Conservation (phyloP, 345 rosid genomes). For the Corchorus capsularis region DNA sequence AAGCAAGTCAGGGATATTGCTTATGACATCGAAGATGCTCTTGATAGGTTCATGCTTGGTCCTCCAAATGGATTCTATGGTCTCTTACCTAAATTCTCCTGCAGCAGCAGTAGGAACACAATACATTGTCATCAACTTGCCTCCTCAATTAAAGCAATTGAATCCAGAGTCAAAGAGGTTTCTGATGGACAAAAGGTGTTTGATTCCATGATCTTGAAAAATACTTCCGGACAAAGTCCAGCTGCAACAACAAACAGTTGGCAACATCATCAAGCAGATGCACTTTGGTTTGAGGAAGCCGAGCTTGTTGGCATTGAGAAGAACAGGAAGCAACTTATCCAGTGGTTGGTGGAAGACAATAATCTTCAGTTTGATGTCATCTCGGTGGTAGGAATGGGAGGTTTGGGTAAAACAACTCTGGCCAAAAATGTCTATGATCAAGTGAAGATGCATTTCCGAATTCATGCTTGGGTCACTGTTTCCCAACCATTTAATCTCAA, state of each 20-base stretch:
- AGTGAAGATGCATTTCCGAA: conserved; percentile 19
- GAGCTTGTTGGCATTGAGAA: background rate
- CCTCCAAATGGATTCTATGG: background rate
- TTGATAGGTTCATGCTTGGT: background rate
- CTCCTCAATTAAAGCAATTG: too few species aligned
- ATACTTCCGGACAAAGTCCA: too few species aligned
- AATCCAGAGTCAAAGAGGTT: background rate
- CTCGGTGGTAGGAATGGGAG: conserved; percentile 33
- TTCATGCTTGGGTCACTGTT: conserved; percentile 15
- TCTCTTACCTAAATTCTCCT: too few species aligned
- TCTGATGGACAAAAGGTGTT: background rate
- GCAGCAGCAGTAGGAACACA: too few species aligned
- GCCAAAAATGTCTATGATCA: conserved; percentile 3
- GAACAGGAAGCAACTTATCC: background rate
- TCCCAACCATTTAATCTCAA: background rate
- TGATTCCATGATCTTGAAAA: too few species aligned
- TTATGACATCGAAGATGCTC: background rate
- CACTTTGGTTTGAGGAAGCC: background rate
- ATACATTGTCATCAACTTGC: background rate
- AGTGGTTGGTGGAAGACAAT: conserved; percentile 10
- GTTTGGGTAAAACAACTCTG: conserved; percentile 29
- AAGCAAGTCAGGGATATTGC: background rate
- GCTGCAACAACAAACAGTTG: background rate
- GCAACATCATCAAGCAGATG: background rate
- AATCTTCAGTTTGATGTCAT: background rate